Percentiles rank a stretch among this genome's conserved stretches.
Evolutionary conservation across 345 rosid species (phyloP).

Genomic region (Abelmoschus esculentus): DNA sequence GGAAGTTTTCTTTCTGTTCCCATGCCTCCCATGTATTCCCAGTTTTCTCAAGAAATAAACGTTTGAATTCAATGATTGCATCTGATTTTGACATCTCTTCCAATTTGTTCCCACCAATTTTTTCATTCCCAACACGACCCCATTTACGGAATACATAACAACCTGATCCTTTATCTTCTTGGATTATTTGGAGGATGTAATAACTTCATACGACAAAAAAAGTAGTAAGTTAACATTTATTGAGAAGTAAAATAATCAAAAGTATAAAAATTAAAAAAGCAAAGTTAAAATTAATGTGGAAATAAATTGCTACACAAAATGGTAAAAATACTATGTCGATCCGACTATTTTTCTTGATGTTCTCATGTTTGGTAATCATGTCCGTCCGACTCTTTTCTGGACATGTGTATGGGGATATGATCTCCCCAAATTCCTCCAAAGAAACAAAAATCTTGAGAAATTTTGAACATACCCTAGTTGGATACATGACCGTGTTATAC

Average conservation of each 20-base stretch:
- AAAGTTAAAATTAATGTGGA: conserved; percentile 3
- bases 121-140: conserved; percentile 91
- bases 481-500: neutral
- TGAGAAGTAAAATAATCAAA: neutral
- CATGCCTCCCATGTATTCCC: conserved; percentile 90
- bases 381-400: neutral
- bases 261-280: neutral
- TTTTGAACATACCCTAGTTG: neutral
- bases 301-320: neutral
- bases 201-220: conserved; percentile 42
- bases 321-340: neutral
- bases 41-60: conserved; percentile 79
- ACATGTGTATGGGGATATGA: neutral
- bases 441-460: neutral
- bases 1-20: conserved; percentile 69
- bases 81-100: conserved; percentile 72
- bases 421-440: neutral
- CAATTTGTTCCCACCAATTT: conserved; percentile 75
- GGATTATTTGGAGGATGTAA: conserved; percentile 84
- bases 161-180: conserved; percentile 75
- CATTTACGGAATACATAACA: conserved; percentile 86
- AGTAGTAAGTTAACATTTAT: conserved; percentile 14
- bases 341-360: neutral
- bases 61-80: conserved; percentile 58
- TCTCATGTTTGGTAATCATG: neutral